Evolutionary conservation across 148 eudicot species (phyloP).

Genomic region (Mesembryanthemum crystallinum): DNA sequence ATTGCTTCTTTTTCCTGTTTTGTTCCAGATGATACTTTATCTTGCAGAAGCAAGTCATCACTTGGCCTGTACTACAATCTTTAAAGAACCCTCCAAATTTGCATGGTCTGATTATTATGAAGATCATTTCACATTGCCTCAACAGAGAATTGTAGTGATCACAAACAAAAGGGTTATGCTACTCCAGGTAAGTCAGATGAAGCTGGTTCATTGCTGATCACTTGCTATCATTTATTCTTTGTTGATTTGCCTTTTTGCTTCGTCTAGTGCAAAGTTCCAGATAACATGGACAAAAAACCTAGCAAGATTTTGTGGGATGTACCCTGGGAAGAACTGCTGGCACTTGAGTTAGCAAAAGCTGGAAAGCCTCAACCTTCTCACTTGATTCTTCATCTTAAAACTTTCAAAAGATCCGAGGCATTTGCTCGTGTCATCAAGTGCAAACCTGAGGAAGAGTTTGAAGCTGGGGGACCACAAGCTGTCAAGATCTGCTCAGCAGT

Average conservation of each 20-base stretch:
- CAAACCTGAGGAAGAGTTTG: slow-evolving; percentile 54
- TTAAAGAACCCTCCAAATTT: slow-evolving; percentile 96
- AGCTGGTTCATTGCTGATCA: slow-evolving; percentile 8
- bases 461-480: slow-evolving; percentile 62
- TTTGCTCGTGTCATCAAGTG: slow-evolving; percentile 88
- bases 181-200: slow-evolving; percentile 58
- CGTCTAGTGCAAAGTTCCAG: slow-evolving; percentile 58
- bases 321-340: slow-evolving; percentile 86
- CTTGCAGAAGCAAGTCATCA: slow-evolving; percentile 94
- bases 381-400: slow-evolving; percentile 81
- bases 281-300: slow-evolving; percentile 77
- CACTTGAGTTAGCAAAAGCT: slow-evolving; percentile 83
- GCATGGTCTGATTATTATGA: slow-evolving; percentile 94
- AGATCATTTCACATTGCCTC: slow-evolving; percentile 81
- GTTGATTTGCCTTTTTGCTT: slow-evolving; percentile 17
- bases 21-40: slow-evolving; percentile 79
- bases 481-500: slow-evolving; percentile 71
- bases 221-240: neutral
- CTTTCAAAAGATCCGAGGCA: slow-evolving; percentile 61
- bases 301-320: slow-evolving; percentile 98
- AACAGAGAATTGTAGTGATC: slow-evolving; percentile 66
- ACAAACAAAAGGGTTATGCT: slow-evolving; percentile 83
- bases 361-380: slow-evolving; percentile 68
- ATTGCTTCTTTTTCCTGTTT: slow-evolving; percentile 12
- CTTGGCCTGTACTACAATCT: slow-evolving; percentile 85